Evolutionary conservation across 768 basidiomycete genomes (phyloP).

Genomic region (Mycena indigotica): DNA sequence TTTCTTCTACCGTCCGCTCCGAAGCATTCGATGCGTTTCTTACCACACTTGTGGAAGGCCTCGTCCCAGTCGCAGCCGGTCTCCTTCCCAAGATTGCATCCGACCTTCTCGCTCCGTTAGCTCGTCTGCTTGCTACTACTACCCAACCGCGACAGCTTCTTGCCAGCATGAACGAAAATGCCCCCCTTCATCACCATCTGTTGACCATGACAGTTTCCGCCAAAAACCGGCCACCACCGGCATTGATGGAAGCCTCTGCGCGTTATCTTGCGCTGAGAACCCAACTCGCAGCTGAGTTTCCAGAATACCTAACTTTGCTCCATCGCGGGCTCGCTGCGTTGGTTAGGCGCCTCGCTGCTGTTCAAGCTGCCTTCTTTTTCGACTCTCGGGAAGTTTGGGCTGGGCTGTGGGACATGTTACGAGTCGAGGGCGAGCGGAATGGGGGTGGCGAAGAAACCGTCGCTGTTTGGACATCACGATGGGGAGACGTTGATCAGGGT

Average conservation of each 20-base stretch:
- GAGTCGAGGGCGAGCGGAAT: constrained; percentile 70
- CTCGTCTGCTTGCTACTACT: constrained; percentile 59
- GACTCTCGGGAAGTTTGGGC: constrained; percentile 68
- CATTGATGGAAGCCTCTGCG: constrained; percentile 71
- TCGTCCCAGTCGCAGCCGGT: constrained; percentile 54
- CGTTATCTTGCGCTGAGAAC: constrained; percentile 78
- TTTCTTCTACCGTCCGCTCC: constrained; percentile 45
- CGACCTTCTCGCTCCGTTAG: constrained; percentile 56
- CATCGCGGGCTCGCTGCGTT: constrained; percentile 59
- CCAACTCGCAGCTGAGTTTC: constrained; percentile 72
- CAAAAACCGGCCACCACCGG: constrained; percentile 66
- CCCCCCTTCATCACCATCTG: constrained; percentile 70
- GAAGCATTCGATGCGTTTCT: constrained; percentile 78
- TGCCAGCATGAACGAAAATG: constrained; percentile 71
- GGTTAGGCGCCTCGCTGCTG: constrained; percentile 52
- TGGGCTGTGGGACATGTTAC: constrained; percentile 84
- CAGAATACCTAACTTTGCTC: constrained; percentile 58
- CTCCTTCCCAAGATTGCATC: constrained; percentile 25
- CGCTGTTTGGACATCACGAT: constrained; percentile 70
- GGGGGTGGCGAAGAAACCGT: constrained; percentile 70
- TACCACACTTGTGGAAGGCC: constrained; percentile 52
- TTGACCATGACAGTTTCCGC: constrained; percentile 63
- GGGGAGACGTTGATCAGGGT: constrained; percentile 62
- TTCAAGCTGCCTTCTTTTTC: constrained; percentile 63
- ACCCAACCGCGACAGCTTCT: constrained; percentile 66